Base-by-base conservation (phyloP, 1,284 basidiomycete genomes). In the Lentinula novae-zelandiae region DNA sequence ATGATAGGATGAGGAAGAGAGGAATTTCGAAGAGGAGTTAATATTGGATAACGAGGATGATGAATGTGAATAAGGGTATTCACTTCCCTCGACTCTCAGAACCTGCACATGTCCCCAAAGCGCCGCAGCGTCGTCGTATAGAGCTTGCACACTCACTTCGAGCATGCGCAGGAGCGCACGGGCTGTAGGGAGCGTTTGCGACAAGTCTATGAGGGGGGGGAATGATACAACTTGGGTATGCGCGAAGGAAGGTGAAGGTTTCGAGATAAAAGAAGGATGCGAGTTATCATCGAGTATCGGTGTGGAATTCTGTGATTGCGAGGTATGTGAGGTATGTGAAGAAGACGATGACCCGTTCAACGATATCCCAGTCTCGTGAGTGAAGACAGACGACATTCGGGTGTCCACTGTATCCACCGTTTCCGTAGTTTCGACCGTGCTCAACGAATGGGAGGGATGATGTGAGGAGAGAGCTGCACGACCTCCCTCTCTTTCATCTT, bases 71-170 rank as follows among this genome's bases (percentile, higher is more conserved):
- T 38, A 4, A 49, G 5, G 10, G 20, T 22, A 13, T 1, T 20
- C 17, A 5, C 20, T 20, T 1, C 48, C 17, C 48, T 27, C 68
- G 33, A 75, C 78, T 54, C 74, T 77, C 42, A 85, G 73, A 4
- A 73, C 75, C 66, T 91, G 89, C 10, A 82, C 71, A 0, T 81
- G 77, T 44, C 84, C 70, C 49, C 93, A 73, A 22, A 91, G 73
- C 12, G 79, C 69, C 42, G 84, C 75, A 10, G 83, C 79, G 62
- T 91, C 87, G 61, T 92, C 90, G 67, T 87, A 90, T 5, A 92
- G 71, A 0, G 86, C 80, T 69, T 94, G 91, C 40, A 86, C 73
- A 3, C 81, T 76, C 0, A 79, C 76, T 71, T 93, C 91, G 46
- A 93, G 73, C 1, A 79, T 84, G 46, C 90, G 83, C 20, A 90